Evolutionary conservation across 208 protist genomes (phyloP).

Genomic region (Trypanosoma lewisi): DNA sequence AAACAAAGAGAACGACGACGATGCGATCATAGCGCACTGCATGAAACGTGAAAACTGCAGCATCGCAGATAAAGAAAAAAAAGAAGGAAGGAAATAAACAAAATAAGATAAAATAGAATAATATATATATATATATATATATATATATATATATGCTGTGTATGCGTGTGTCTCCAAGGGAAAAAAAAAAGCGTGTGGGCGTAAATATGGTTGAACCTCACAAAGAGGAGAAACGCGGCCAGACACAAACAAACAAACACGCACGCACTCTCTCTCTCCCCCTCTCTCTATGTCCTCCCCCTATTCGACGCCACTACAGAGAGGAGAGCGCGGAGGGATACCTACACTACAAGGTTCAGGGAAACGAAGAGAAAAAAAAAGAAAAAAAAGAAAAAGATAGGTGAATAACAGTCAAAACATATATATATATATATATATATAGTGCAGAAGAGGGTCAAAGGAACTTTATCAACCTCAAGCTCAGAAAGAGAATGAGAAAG

Average conservation of each 20-base stretch:
- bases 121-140: not conserved
- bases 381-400: too few species aligned
- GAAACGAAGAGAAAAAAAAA: too few species aligned
- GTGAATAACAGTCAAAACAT: too few species aligned
- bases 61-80: constrained; percentile 1
- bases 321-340: too few species aligned
- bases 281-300: too few species aligned
- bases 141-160: not conserved
- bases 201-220: not conserved
- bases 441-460: too few species aligned
- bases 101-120: not conserved
- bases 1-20: constrained; percentile 8
- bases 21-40: constrained; percentile 9
- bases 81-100: not conserved
- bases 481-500: too few species aligned
- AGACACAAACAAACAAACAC: not conserved
- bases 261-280: too few species aligned
- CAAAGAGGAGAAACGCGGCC: not conserved
- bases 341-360: too few species aligned
- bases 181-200: not conserved
- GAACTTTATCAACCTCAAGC: too few species aligned
- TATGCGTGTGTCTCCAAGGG: not conserved
- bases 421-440: too few species aligned
- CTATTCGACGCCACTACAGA: too few species aligned
- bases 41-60: constrained; percentile 13